Base-by-base conservation (phyloP, 176 grass and related monocot genomes). In the Eragrostis curvula region DNA sequence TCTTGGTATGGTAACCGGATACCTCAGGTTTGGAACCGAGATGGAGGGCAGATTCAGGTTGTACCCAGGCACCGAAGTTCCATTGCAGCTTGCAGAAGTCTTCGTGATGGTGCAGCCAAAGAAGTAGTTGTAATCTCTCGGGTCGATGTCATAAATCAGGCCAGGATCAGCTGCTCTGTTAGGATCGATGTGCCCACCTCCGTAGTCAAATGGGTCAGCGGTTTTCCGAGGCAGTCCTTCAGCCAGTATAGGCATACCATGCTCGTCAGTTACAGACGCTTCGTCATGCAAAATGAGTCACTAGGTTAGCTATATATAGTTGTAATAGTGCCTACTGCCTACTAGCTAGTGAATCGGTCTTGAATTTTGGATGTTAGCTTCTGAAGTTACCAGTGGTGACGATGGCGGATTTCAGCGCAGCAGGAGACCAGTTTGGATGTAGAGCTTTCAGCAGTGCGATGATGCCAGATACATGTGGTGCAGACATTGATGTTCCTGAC, bases 191-290 rank as follows among this genome's bases (percentile, higher is more conserved):
- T 85, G 45, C 6, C 90, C 87, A 24, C 90, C 80, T 49, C 87
- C 90, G 32, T 84, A 89, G 63, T 92, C 87, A 13, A 92, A 92
- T 29, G 90, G 83, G 67, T 92, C 83, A 10, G 87, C 87, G 21
- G 77, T 30, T 69, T 92, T 89, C 12, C 64, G 51, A 39, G 83
- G 83, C n/a, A 48, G 11, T 9, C 74, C 86, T 62, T 89, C 84
- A 20, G 90, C 87, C 62, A 72, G 10, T 74, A 89, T 81, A 0
- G 90, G 80, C 56, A 84, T 70, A 32, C 83, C 87, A n/a, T 75
- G 65, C n/a, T 56, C 70, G 12, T 89, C 80, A 20, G 71, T 74
- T 21, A 70, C 43, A 48, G 80, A 92, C 45, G 90, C 86, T 88
- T 45, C 10, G 5, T 71, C 42, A 74, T 69, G 47, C 18, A 81